Conservation (phyloP, 257 asterid genomes). For the Scutellaria barbata region DNA sequence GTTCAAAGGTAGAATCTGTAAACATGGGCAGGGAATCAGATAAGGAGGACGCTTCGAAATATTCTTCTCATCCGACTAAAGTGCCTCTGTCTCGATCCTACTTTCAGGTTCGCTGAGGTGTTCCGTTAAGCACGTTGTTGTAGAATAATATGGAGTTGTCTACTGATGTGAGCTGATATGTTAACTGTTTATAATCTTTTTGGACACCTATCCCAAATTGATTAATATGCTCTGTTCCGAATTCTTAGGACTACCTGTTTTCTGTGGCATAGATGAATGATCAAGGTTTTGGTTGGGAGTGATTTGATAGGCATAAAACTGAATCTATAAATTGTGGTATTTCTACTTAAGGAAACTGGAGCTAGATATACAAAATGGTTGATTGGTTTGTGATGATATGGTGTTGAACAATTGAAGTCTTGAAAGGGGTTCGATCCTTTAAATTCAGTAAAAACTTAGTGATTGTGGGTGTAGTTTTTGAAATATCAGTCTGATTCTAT, state of each 20-base stretch:
- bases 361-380: slow-evolving; percentile 1
- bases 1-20: slow-evolving; percentile 49
- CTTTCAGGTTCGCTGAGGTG: slow-evolving; percentile 59
- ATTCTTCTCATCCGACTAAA: slow-evolving; percentile 52
- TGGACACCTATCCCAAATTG: slow-evolving; percentile 32
- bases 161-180: slow-evolving; percentile 35
- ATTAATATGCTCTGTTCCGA: slow-evolving; percentile 6
- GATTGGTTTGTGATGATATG: background rate
- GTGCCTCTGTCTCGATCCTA: slow-evolving; percentile 54
- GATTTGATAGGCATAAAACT: no score
- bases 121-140: background rate
- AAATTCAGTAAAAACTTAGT: slow-evolving; percentile 1
- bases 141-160: slow-evolving; percentile 3
- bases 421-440: background rate
- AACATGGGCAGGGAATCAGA: slow-evolving; percentile 48
- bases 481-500: slow-evolving; percentile 11
- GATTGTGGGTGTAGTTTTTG: slow-evolving; percentile 2
- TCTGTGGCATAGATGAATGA: background rate
- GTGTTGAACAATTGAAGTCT: background rate
- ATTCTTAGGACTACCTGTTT: slow-evolving; percentile 11
- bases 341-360: background rate
- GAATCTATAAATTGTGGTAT: background rate
- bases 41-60: slow-evolving; percentile 44
- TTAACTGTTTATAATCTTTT: slow-evolving; percentile 11
- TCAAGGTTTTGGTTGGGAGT: no score